A percentile compares a stretch with the other conserved stretches of the same genome.
Evolutionary conservation across 202 grass and related monocot genomes (phyloP).

Genomic region (Eragrostis tef): DNA sequence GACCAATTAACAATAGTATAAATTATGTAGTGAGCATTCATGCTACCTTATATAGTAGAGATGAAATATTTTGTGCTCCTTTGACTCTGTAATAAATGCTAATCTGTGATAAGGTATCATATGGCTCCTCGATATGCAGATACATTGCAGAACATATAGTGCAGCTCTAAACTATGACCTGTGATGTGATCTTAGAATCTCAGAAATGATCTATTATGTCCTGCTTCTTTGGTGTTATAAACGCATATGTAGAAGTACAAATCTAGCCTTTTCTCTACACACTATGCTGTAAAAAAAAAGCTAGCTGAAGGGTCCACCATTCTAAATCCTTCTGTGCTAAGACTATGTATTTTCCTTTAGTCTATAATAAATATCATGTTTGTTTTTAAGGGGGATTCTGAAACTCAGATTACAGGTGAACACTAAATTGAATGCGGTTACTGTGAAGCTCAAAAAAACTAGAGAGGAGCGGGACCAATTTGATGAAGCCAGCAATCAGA

Average conservation of each 20-base stretch:
- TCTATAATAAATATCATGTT: slow-evolving; percentile 38
- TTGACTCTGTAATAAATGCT: neutral
- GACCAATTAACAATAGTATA: neutral
- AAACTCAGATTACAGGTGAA: slow-evolving; percentile 89
- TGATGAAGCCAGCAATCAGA: slow-evolving; percentile 90
- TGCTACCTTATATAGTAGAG: neutral
- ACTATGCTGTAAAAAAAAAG: no score
- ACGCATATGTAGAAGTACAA: no score
- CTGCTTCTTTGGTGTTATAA: neutral
- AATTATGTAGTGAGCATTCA: slow-evolving; percentile 15
- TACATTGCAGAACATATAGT: neutral
- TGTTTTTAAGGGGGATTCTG: slow-evolving; percentile 61
- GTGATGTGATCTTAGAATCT: slow-evolving; percentile 24
- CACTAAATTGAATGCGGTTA: slow-evolving; percentile 60
- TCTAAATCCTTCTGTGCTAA: neutral
- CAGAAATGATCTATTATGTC: slow-evolving; percentile 25
- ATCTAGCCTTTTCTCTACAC: no score
- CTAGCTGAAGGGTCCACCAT: neutral
- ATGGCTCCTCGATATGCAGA: slow-evolving; percentile 9
- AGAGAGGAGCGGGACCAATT: slow-evolving; percentile 97
- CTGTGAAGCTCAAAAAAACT: slow-evolving; percentile 81
- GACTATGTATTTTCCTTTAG: slow-evolving; percentile 38
- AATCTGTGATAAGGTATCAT: slow-evolving; percentile 32
- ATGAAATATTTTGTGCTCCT: slow-evolving; percentile 23
- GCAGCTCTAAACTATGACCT: slow-evolving; percentile 32